A percentile compares a stretch with the other conserved stretches of the same genome.
Evolutionary conservation across 2,329 filamentous ascomycete genomes (phyloP).

Genomic region (Xylariaceae sp.): DNA sequence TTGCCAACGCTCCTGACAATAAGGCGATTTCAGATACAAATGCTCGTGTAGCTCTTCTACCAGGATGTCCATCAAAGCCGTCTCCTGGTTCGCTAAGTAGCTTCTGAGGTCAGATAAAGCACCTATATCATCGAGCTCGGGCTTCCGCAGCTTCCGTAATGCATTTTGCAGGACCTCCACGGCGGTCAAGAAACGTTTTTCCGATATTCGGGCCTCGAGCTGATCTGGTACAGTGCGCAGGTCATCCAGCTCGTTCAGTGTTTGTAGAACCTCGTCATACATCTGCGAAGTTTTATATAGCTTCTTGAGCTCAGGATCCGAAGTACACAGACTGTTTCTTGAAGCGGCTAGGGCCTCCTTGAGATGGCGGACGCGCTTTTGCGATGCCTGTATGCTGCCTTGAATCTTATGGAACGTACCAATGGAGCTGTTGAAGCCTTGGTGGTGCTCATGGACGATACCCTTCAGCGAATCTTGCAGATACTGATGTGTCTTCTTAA

Average conservation of each 20-base stretch:
- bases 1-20: constrained; percentile 96
- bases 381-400: constrained; percentile 85
- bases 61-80: constrained; percentile 87
- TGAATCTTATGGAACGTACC: constrained; percentile 99
- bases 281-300: constrained; percentile 85
- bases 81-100: constrained; percentile 93
- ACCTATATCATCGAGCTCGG: constrained; percentile 89
- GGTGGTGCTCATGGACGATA: constrained; percentile 98
- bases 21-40: constrained; percentile 95
- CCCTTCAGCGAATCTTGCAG: constrained; percentile 92
- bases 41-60: constrained; percentile 98
- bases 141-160: constrained; percentile 79
- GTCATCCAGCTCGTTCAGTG: constrained; percentile 84
- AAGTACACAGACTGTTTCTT: constrained; percentile 80
- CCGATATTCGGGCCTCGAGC: constrained; percentile 91
- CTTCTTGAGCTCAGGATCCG: constrained; percentile 89
- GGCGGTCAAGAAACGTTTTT: constrained; percentile 91
- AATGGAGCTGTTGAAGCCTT: constrained; percentile 98
- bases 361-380: constrained; percentile 80
- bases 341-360: constrained; percentile 83
- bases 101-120: constrained; percentile 83
- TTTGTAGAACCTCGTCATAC: constrained; percentile 88
- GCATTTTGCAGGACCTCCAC: constrained; percentile 92
- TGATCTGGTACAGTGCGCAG: constrained; percentile 88
- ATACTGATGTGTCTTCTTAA: constrained; percentile 81